Conservation (phyloP, 306 rosid genomes). For the Boehmeria nivea region DNA sequence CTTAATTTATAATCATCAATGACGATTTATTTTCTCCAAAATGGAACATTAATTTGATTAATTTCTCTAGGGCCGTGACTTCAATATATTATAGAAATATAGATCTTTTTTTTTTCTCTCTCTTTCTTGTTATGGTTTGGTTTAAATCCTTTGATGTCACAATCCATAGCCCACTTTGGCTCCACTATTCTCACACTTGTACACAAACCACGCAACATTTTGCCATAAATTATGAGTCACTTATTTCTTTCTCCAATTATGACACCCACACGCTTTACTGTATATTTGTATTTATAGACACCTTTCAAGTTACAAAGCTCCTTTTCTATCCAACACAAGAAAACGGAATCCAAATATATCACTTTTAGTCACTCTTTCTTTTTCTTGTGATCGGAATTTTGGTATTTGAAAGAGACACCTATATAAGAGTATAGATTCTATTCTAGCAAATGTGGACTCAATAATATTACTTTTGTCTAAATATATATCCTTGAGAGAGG, state of each 20-base stretch:
- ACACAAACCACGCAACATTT: neutral
- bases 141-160: neutral
- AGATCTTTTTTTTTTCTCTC: no score
- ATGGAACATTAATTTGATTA: no score
- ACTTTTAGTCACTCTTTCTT: neutral
- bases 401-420: neutral
- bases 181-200: neutral
- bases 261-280: slow-evolving; percentile 7
- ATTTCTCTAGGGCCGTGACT: no score
- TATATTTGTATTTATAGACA: neutral
- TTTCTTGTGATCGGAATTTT: neutral
- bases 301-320: no score
- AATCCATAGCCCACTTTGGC: neutral
- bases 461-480: no score
- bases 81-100: no score
- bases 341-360: neutral
- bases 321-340: neutral
- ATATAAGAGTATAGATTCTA: neutral
- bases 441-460: no score
- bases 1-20: no score
- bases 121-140: neutral
- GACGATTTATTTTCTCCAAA: no score
- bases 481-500: no score
- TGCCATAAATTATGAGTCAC: neutral
- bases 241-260: neutral